Conservation (phyloP, 495 filamentous ascomycete species). For the Daldinia caldariorum region DNA sequence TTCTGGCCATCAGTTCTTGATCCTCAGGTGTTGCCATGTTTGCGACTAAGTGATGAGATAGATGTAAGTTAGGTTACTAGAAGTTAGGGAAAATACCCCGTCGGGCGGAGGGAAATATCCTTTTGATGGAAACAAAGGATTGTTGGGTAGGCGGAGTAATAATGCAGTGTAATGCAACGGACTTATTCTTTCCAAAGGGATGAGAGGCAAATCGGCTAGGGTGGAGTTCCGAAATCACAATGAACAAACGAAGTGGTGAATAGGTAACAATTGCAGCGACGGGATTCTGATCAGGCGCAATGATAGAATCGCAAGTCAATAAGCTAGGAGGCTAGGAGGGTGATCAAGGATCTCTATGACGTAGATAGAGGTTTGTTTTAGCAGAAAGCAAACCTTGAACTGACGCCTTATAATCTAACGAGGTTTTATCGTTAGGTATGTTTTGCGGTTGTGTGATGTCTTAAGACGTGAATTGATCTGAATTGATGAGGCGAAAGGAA, state of each 20-base stretch:
- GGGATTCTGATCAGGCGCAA: conserved; percentile 17
- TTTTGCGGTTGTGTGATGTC: conserved; percentile 18
- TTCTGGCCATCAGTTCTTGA: conserved; percentile 77
- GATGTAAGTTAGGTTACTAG: conserved; percentile 23
- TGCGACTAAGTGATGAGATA: conserved; percentile 21
- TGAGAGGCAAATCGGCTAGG: neutral
- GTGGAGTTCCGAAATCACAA: conserved; percentile 1
- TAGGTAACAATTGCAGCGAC: neutral
- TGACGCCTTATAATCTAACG: neutral
- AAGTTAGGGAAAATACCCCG: conserved; percentile 27
- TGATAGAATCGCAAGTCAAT: conserved; percentile 15
- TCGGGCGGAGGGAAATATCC: conserved; percentile 1
- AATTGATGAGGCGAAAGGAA: neutral
- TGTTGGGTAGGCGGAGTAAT: neutral
- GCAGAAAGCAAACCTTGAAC: conserved; percentile 25
- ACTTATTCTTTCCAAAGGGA: neutral
- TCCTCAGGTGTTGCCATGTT: conserved; percentile 73
- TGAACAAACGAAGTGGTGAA: conserved; percentile 23
- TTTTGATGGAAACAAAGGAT: neutral
- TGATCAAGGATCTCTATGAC: neutral
- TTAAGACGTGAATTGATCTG: conserved; percentile 7
- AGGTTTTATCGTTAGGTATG: conserved; percentile 21
- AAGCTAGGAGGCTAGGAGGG: neutral
- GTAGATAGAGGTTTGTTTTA: neutral
- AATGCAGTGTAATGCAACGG: neutral